A percentile compares a stretch with the other conserved stretches of the same genome.
Evolutionary conservation across 345 rosid genomes (phyloP).

Genomic region (Salix dunnii): DNA sequence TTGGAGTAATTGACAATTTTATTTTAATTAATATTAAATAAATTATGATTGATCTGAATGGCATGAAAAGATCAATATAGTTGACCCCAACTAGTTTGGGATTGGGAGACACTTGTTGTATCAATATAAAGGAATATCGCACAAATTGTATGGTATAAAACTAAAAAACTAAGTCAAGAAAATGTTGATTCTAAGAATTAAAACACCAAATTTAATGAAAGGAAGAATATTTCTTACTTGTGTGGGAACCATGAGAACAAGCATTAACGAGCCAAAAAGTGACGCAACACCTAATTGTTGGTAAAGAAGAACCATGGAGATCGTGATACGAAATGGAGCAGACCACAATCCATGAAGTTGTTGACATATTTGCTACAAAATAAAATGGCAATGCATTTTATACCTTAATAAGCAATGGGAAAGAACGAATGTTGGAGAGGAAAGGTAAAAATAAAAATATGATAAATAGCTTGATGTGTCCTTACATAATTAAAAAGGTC

Average conservation of each 20-base stretch:
- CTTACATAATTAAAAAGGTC: neutral
- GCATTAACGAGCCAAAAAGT: conserved; percentile 23
- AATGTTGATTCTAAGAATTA: neutral
- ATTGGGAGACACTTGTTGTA: neutral
- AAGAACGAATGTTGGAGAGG: neutral
- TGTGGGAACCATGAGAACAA: conserved; percentile 28
- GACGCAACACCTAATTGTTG: conserved; percentile 34
- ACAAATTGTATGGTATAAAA: neutral
- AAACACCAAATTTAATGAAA: neutral
- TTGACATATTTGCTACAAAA: conserved; percentile 28
- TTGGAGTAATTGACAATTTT: neutral
- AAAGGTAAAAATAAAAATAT: neutral
- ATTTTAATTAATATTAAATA: neutral
- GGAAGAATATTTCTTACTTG: conserved; percentile 14
- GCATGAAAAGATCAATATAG: neutral
- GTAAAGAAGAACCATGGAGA: conserved; percentile 33
- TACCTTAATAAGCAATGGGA: neutral
- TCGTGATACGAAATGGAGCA: conserved; percentile 32
- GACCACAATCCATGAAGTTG: conserved; percentile 34
- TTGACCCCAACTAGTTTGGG: neutral
- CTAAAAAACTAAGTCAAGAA: neutral
- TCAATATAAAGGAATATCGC: neutral
- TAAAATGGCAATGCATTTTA: neutral
- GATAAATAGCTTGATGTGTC: neutral
- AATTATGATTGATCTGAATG: neutral